Conservation (phyloP, 208 protist species). For the Borovskyia barvae region DNA sequence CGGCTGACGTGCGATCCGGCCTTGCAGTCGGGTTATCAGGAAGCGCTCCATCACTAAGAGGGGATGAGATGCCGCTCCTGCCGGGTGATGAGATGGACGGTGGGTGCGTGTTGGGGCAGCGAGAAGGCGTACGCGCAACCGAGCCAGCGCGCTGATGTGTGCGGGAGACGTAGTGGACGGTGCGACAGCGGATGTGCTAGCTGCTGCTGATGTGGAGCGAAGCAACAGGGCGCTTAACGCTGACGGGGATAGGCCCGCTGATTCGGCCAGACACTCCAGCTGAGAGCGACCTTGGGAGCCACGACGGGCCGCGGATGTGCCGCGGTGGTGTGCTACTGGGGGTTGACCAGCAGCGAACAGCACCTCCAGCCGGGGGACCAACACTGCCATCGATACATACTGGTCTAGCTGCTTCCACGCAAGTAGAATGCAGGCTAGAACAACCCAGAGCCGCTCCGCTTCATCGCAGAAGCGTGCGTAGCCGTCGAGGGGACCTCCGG, state of each 20-base stretch:
- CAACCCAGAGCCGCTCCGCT: conserved; percentile 26
- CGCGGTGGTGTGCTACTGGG: too few relatives aligned
- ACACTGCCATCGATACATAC: not conserved
- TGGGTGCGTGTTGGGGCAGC: not conserved
- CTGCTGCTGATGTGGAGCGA: not conserved
- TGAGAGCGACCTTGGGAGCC: too few relatives aligned
- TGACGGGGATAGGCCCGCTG: too few relatives aligned
- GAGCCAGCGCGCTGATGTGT: not conserved
- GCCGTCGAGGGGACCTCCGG: not conserved
- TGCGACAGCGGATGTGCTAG: not conserved
- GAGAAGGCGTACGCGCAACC: conserved; percentile 13
- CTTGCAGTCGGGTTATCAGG: not conserved
- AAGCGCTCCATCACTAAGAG: conserved; percentile 10
- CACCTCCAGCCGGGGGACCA: conserved; percentile 11
- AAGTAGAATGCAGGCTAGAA: conserved; percentile 32
- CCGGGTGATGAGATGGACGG: not conserved
- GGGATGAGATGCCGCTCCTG: not conserved
- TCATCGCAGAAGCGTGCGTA: conserved; percentile 13
- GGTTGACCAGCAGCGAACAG: not conserved
- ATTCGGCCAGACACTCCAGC: too few relatives aligned
- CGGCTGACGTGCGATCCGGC: conserved; percentile 10
- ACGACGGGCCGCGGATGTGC: too few relatives aligned
- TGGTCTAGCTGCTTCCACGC: conserved; percentile 38
- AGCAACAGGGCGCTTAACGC: too few relatives aligned
- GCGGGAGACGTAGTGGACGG: not conserved